A percentile compares a stretch with the other conserved stretches of the same genome.
Conservation (phyloP, 768 basidiomycete species). For the Pulveroboletus sp. region DNA sequence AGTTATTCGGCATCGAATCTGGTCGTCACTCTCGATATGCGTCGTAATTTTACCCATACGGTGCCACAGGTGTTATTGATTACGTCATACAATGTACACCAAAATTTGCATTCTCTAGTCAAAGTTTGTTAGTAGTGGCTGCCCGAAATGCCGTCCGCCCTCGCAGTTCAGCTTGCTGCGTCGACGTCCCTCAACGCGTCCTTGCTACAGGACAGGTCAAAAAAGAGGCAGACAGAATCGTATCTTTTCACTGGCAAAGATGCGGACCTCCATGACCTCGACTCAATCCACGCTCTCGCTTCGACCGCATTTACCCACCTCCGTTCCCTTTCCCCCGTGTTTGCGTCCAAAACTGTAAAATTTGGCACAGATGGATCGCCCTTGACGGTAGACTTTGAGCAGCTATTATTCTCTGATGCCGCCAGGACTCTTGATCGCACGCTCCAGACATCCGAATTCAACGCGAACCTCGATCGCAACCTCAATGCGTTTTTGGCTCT, state of each 20-base stretch:
- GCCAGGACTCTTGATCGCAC: slow-evolving; percentile 79
- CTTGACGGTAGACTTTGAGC: slow-evolving; percentile 51
- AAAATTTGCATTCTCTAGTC: neutral
- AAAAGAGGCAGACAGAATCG: slow-evolving; percentile 64
- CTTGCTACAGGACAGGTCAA: slow-evolving; percentile 62
- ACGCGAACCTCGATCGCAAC: slow-evolving; percentile 56
- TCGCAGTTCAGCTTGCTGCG: slow-evolving; percentile 79
- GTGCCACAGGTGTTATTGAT: neutral
- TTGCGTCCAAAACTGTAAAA: slow-evolving; percentile 30
- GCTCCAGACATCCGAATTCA: slow-evolving; percentile 60
- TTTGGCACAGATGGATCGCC: slow-evolving; percentile 16
- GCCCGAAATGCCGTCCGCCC: slow-evolving; percentile 66
- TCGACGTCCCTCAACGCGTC: slow-evolving; percentile 76
- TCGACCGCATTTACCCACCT: slow-evolving; percentile 78
- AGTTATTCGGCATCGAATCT: too few species aligned
- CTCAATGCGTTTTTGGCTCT: slow-evolving; percentile 64
- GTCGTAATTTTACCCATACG: too few species aligned
- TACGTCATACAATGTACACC: slow-evolving; percentile 8
- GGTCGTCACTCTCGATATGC: too few species aligned
- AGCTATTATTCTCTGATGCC: slow-evolving; percentile 74
- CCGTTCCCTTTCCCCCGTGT: slow-evolving; percentile 51
- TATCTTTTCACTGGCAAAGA: slow-evolving; percentile 86
- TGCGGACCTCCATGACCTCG: slow-evolving; percentile 83
- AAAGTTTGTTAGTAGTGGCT: neutral
- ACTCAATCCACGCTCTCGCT: slow-evolving; percentile 79